Percentiles rank a stretch among this genome's conserved stretches.
Evolutionary conservation across 2,329 filamentous ascomycete genomes (phyloP).

Genomic region (Alternaria dauci): DNA sequence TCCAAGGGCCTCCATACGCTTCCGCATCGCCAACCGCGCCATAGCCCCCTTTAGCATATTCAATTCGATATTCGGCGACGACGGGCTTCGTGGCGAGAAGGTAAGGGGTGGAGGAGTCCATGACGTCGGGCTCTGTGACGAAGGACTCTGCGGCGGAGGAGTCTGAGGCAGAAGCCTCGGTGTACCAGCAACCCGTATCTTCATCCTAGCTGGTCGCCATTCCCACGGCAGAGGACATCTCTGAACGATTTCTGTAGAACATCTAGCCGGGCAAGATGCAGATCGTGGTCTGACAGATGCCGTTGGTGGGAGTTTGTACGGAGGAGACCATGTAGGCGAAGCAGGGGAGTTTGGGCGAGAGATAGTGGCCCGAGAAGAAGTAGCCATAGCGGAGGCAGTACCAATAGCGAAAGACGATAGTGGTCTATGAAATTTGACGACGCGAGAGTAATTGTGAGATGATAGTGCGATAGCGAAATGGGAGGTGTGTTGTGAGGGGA

Average conservation of each 20-base stretch:
- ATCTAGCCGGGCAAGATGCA: not conserved
- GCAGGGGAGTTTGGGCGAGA: not conserved
- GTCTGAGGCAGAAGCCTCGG: not conserved
- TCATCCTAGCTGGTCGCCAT: not conserved
- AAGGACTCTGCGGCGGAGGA: not conserved
- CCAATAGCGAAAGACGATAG: not conserved
- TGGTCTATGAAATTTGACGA: not conserved
- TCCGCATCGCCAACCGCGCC: not conserved
- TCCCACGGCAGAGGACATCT: not conserved
- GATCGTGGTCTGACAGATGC: not conserved
- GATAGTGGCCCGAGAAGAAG: rapidly evolving
- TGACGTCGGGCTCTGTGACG: not conserved
- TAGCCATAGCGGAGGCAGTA: not conserved
- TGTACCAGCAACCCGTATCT: not conserved
- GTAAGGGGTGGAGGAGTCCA: not conserved
- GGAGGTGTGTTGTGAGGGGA: not conserved
- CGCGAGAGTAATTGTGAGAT: not conserved
- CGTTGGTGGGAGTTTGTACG: not conserved
- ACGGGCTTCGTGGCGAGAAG: not conserved
- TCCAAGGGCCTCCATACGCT: not conserved
- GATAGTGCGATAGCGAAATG: not conserved
- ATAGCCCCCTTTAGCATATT: not conserved
- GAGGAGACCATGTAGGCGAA: not conserved
- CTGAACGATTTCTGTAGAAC: not conserved
- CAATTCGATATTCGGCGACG: not conserved